Base-by-base conservation (phyloP, 257 asterid species). In the Solanum acaule region DNA sequence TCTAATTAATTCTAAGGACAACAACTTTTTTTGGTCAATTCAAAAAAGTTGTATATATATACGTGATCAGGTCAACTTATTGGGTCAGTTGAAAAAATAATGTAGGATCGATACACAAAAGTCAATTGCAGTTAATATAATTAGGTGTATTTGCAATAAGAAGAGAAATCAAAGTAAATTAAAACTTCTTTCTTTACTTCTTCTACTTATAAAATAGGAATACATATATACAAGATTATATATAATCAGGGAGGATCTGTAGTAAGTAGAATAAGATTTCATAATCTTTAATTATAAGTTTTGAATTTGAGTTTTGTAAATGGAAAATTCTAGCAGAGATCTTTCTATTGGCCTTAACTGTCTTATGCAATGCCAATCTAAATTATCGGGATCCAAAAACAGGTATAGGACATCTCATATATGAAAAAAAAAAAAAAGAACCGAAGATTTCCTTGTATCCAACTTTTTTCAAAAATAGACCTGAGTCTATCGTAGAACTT, bases 351-450 rank as follows among this genome's bases (percentile, higher is more conserved):
- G 14, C 1, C 20, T 46, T 46, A 46, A 14, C 7, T 46, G 20
- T 38, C 40, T 72, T 33, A 71, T 1, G 6, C 2, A 0, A 18
- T 1, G 0, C 0, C 0, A 70, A 31, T 71, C 0, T 2, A 3
- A 31, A 31, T 31, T 71, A 71, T 31, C 35, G 3, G 3, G 4
- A 1, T 67, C 1, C 6, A 6, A 14, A 68, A 2, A 3, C 0
- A 12, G 6, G 15, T 44, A 6, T 1, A 3, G 5, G 2, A 68
- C 4, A 29, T 29, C 37, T 9, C 10, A 68, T 14, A 14, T 68
- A 27, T 25, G 8, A n/a, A n/a, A n/a, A 1, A 6, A 7, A 70
- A 6, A 68, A 3, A 71, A 71, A 8, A 40, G 44, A 71, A 3
- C 1, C 27, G 25, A 29, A 90, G 25, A 73, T 83, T 78, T 31